phyloP scores from a whole-genome alignment of 148 eudicot genomes.

The Drosera capensis region DNA sequence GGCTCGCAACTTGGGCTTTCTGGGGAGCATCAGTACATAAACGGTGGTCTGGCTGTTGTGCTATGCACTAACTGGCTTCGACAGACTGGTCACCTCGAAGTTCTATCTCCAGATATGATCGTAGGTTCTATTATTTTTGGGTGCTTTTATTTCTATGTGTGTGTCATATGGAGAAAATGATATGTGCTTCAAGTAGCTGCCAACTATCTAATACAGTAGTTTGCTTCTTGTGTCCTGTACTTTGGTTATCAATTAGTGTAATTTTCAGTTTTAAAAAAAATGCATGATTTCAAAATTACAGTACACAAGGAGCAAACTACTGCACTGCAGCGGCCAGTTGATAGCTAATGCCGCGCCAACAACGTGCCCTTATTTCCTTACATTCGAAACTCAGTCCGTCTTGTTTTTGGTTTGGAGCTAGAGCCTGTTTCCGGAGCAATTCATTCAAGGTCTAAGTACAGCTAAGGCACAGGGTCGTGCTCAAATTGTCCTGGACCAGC shows the following conservation, averaged over 20 bases:
- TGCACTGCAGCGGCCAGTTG: no score
- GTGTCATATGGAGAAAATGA: no score
- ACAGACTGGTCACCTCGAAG: conserved; percentile 51
- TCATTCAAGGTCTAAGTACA: conserved; percentile 61
- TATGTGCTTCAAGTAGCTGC: no score
- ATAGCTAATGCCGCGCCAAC: no score
- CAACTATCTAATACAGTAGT: no score
- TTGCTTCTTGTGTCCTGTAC: no score
- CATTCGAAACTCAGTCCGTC: neutral
- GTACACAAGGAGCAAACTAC: no score
- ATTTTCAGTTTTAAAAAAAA: no score
- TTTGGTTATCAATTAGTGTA: no score
- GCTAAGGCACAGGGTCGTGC: conserved; percentile 82
- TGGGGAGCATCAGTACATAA: conserved; percentile 81
- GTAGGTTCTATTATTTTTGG: conserved; percentile 25
- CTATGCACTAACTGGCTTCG: conserved; percentile 88
- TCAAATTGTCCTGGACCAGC: conserved; percentile 64
- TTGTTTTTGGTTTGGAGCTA: conserved; percentile 15
- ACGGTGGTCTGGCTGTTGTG: conserved; percentile 91
- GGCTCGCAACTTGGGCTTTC: conserved; percentile 67
- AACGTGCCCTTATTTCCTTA: no score
- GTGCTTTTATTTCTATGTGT: conserved; percentile 1
- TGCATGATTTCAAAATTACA: no score
- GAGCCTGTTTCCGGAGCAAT: conserved; percentile 72
- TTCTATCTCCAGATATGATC: conserved; percentile 26